A percentile compares a stretch with the other conserved stretches of the same genome.
phyloP scores from a whole-genome alignment of 1,139 yeast species.

The Geotrichum aggregatum region DNA sequence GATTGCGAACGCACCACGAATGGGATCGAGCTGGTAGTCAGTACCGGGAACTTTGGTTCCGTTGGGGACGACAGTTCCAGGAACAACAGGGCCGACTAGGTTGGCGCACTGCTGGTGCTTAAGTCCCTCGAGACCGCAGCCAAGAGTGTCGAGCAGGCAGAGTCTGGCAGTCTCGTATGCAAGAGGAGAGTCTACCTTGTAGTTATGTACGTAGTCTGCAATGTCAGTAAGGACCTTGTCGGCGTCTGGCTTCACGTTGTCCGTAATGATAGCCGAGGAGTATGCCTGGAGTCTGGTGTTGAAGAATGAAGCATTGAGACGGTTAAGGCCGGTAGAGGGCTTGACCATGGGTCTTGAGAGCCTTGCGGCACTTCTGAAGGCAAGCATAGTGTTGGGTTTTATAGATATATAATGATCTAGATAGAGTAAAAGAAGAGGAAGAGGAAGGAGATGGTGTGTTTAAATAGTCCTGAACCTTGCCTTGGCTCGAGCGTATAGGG shows the following conservation, averaged over 20 bases:
- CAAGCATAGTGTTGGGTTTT: not conserved
- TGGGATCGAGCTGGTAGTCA: conserved; percentile 48
- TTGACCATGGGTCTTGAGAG: conserved; percentile 4
- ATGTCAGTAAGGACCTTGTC: conserved; percentile 50
- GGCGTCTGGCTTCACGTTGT: conserved; percentile 47
- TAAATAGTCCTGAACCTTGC: not conserved
- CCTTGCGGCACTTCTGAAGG: conserved; percentile 6
- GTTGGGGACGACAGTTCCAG: conserved; percentile 52
- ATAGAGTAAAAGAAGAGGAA: not conserved
- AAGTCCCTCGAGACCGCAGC: conserved; percentile 59
- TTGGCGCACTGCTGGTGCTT: conserved; percentile 49
- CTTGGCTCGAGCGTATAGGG: no score
- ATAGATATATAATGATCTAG: no score
- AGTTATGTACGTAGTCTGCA: conserved; percentile 49
- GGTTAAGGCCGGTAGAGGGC: conserved; percentile 1
- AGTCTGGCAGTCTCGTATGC: conserved; percentile 53
- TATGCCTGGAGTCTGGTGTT: not conserved
- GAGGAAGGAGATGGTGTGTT: not conserved
- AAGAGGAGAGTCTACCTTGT: conserved; percentile 44
- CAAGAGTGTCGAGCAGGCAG: conserved; percentile 53
- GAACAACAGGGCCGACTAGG: conserved; percentile 52
- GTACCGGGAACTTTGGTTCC: conserved; percentile 56
- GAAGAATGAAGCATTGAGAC: not conserved
- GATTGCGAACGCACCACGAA: conserved; percentile 54
- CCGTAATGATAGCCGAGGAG: conserved; percentile 36